Evolutionary conservation across 805 yeast species (phyloP).

Genomic region (Metschnikowia orientalis): DNA sequence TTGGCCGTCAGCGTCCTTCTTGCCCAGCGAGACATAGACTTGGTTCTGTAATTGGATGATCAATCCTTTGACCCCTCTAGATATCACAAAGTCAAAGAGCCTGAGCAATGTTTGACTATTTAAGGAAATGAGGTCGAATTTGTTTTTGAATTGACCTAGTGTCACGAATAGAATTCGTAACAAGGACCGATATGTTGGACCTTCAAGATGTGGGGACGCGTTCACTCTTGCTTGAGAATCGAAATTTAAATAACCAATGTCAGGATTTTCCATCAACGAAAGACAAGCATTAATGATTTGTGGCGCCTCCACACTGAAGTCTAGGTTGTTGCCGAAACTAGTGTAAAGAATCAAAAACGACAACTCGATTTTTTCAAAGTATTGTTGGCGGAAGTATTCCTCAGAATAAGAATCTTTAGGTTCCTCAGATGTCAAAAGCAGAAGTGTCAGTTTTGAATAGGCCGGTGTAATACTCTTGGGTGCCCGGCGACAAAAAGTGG

Average conservation of each 20-base stretch:
- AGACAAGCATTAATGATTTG: slow-evolving; percentile 42
- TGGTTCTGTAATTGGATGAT: slow-evolving; percentile 57
- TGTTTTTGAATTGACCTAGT: slow-evolving; percentile 40
- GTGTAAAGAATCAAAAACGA: slow-evolving; percentile 51
- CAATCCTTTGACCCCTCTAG: slow-evolving; percentile 60
- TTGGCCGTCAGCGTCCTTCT: slow-evolving; percentile 28
- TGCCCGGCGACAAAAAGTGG: slow-evolving; percentile 51
- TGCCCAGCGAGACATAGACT: slow-evolving; percentile 38
- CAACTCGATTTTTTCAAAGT: slow-evolving; percentile 61
- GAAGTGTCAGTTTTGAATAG: slow-evolving; percentile 33
- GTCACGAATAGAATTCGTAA: slow-evolving; percentile 53
- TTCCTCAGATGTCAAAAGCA: slow-evolving; percentile 48
- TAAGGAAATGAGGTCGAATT: slow-evolving; percentile 38
- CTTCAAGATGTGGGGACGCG: slow-evolving; percentile 23
- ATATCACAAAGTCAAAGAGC: slow-evolving; percentile 58
- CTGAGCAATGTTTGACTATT: slow-evolving; percentile 50
- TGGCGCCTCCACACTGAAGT: slow-evolving; percentile 24
- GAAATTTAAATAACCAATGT: slow-evolving; percentile 45
- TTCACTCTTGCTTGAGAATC: slow-evolving; percentile 18
- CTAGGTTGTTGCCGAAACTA: slow-evolving; percentile 29
- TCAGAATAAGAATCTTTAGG: slow-evolving; percentile 50
- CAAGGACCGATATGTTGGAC: slow-evolving; percentile 49
- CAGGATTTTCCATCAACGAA: slow-evolving; percentile 45
- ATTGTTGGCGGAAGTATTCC: slow-evolving; percentile 43
- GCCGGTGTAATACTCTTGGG: slow-evolving; percentile 14